Evolutionary conservation across 805 yeast species (phyloP), one percentile per base, ranked within the genome.

Genomic region (Komagataella pseudopastoris): DNA sequence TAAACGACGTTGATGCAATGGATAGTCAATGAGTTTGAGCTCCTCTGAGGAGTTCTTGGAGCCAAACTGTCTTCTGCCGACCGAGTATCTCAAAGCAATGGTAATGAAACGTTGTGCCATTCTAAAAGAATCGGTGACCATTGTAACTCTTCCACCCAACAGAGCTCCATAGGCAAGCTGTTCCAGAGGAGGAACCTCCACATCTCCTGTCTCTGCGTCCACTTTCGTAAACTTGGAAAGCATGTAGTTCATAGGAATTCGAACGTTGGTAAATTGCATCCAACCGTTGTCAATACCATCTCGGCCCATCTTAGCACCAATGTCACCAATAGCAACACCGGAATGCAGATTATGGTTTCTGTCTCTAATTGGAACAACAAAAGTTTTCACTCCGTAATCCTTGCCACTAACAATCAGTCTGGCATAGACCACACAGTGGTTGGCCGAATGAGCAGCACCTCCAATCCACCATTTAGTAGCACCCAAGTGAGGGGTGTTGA

Each of bases 391-490:
- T 48, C 97, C 97, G 64, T 88, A 81, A 66, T 90, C 97, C 65
- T 85, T 78, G 39, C 86, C 91, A 48, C 83, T 72, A 30, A 88
- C 88, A 50, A 86, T 77, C 55, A 90, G 73, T 54, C 97, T 75
- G 4, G 96, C 96, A 65, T 82, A 90, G 23, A 80, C 85, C n/a
- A 83, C 80, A 22, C 88, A 73, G 69, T 90, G 96, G 24, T 90
- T 88, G 5, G 96, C 88, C 18, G 95, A 83, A 66, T 88, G 95
- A 8, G 96, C 96, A 46, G 96, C 96, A 59, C 97, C 97, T 49
- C 97, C 97, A 60, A 90, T 90, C 97, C 97, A 90, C 96, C 97
- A 90, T 66, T 90, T 90, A 23, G 96, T 89, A 47, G 97, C 96
- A 44, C 95, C 90, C 51, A 86, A 66, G 62, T 89, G 86, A 1